Base-by-base conservation (phyloP, 83 land plant genomes). In the Diphasiastrum complanatum region DNA sequence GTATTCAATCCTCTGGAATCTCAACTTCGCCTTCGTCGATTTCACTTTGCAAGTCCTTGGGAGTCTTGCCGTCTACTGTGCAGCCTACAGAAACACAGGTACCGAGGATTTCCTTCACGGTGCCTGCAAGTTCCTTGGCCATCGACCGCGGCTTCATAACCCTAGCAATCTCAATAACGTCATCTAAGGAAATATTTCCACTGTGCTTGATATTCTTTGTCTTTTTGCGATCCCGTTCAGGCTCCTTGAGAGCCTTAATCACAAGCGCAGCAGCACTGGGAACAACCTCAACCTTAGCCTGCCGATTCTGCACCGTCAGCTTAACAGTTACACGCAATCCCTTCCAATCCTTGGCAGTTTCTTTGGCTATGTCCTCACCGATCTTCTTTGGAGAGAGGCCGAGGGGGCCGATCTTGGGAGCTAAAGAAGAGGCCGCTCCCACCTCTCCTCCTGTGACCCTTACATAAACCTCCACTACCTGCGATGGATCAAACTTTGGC, bases 361-460 rank as follows among this genome's bases (percentile, higher is more conserved):
- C 87, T 68, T 83, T 83, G 76, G 87, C 87, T 49, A 83, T 83
- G 64, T 83, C 87, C 52, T 84, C 87, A 49, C 88, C 88, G 70
- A 84, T 65, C 63, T 84, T 84, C 80, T 81, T 84, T 1, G 89
- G 89, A 26, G 83, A 81, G 57, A 84, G 86, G 59, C 89, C 89
- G 48, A 84, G 72, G 4, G 89, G 89, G 18, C 89, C 89, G 75
- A 84, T 84, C 73, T 84, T 84, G 0, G 89, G 88, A 6, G 88
- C 85, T 61, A 84, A 75, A 6, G 88, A 81, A n/a, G 75, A 64
- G 23, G 88, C 82, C 4, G 88, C 88, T 3, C 88, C 88, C 38
- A 84, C 88, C 68, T 84, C 88, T 5, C 88, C 88, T n/a, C 89
- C 86, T 75, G 86, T 81, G 43, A 82, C 89, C 11, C 85, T 75